Conservation (phyloP, 768 basidiomycete species). For the Amanita subjunquillea region DNA sequence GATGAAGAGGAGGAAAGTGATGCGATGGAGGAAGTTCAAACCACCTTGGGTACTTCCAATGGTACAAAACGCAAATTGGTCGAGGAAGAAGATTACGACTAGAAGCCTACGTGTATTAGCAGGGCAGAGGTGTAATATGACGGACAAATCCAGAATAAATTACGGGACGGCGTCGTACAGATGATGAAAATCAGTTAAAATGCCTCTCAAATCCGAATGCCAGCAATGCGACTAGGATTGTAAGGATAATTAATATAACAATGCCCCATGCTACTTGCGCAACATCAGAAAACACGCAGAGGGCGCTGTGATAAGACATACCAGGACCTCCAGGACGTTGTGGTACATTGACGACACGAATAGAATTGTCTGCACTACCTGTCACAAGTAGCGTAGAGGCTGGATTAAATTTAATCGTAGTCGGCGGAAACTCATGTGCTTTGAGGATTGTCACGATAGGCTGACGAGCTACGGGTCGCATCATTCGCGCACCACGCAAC, state of each 20-base stretch:
- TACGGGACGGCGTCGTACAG: conserved; percentile 9
- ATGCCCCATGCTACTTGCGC: conserved; percentile 25
- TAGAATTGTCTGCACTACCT: conserved; percentile 83
- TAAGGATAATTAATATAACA: conserved; percentile 28
- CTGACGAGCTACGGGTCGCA: conserved; percentile 28
- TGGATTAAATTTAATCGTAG: conserved; percentile 83
- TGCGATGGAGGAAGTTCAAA: conserved; percentile 71
- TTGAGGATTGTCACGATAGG: conserved; percentile 81
- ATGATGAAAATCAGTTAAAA: neutral
- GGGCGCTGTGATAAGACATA: conserved; percentile 23
- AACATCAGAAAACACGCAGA: conserved; percentile 5
- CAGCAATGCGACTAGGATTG: conserved; percentile 30
- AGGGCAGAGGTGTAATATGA: conserved; percentile 5
- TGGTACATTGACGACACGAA: conserved; percentile 74
- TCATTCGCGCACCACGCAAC: neutral
- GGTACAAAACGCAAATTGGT: conserved; percentile 73
- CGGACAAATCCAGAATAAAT: conserved; percentile 10
- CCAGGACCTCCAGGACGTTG: conserved; percentile 38
- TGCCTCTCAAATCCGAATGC: conserved; percentile 29
- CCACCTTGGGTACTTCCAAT: conserved; percentile 27
- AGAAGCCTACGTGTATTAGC: conserved; percentile 7
- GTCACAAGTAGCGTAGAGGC: conserved; percentile 72
- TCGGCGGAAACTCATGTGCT: conserved; percentile 92
- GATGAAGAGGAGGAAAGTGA: conserved; percentile 75
- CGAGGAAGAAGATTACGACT: conserved; percentile 85